phyloP scores from a whole-genome alignment of 192 early-diverging fungal genomes.

The Umbelopsis isabellina region DNA sequence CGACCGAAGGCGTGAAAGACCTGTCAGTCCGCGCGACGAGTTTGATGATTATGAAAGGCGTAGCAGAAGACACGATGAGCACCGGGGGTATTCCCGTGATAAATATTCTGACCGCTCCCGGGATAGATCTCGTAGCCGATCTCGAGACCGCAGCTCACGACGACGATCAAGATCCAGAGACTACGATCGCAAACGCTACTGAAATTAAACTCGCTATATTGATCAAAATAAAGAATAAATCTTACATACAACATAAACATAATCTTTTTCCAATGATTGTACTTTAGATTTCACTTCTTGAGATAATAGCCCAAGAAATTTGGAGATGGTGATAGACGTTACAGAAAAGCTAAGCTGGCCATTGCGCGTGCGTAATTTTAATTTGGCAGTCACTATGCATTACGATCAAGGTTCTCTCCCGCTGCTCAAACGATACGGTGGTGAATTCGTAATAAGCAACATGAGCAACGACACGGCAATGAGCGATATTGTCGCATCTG shows the following conservation, averaged over 20 bases:
- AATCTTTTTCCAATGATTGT: too few relatives aligned
- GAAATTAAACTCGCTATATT: background rate
- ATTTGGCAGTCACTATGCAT: too few relatives aligned
- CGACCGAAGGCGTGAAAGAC: constrained; percentile 11
- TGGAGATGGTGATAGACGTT: too few relatives aligned
- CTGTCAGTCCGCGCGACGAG: constrained; percentile 26
- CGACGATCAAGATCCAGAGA: constrained; percentile 2
- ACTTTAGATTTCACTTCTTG: too few relatives aligned
- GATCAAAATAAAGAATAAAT: background rate
- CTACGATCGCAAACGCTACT: background rate
- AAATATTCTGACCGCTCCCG: background rate
- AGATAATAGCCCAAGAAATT: too few relatives aligned
- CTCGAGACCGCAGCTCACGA: background rate
- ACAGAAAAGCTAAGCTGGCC: too few relatives aligned
- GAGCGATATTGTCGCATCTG: constrained; percentile 16
- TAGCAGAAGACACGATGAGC: constrained; percentile 16
- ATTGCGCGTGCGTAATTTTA: too few relatives aligned
- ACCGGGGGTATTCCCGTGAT: background rate
- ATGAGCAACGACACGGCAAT: constrained; percentile 5
- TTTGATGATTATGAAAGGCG: constrained; percentile 38
- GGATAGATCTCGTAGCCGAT: background rate
- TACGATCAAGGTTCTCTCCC: too few relatives aligned
- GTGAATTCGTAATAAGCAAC: background rate
- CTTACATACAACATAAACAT: background rate
- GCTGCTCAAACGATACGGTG: too few relatives aligned